Evolutionary conservation across 306 rosid genomes (phyloP).

Genomic region (Phaseolus lunatus): DNA sequence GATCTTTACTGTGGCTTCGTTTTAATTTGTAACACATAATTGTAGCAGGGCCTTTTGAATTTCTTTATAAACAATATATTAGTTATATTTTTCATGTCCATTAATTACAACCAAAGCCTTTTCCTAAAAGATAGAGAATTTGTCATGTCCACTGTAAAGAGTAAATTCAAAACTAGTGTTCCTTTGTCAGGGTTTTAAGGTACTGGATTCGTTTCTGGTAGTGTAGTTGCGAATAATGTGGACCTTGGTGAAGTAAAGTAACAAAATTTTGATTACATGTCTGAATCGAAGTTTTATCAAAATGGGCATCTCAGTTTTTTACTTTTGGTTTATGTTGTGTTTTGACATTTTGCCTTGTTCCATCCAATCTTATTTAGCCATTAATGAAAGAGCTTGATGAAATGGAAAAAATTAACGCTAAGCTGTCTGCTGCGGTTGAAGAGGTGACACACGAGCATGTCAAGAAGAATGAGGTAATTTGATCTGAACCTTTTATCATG

Average conservation of each 20-base stretch:
- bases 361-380: conserved; percentile 58
- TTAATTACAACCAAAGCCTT: conserved; percentile 6
- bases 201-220: background rate
- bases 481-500: conserved; percentile 6
- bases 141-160: background rate
- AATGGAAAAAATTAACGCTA: conserved; percentile 92
- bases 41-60: background rate
- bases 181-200: conserved; percentile 11
- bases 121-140: background rate
- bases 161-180: background rate
- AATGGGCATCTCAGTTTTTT: conserved; percentile 16
- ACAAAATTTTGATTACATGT: background rate
- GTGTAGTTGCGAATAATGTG: background rate
- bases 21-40: background rate
- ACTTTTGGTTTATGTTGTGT: conserved; percentile 33
- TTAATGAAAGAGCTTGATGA: conserved; percentile 99
- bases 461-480: conserved; percentile 86
- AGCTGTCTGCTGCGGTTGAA: conserved; percentile 91
- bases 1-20: conserved; percentile 39
- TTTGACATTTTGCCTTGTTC: conserved; percentile 44
- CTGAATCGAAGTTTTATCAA: conserved; percentile 2
- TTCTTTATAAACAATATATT: background rate
- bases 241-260: conserved; percentile 23
- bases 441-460: conserved; percentile 96
- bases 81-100: background rate